Evolutionary conservation across 2,329 filamentous ascomycete genomes (phyloP).

Genomic region (Fonsecaea multimorphosa): DNA sequence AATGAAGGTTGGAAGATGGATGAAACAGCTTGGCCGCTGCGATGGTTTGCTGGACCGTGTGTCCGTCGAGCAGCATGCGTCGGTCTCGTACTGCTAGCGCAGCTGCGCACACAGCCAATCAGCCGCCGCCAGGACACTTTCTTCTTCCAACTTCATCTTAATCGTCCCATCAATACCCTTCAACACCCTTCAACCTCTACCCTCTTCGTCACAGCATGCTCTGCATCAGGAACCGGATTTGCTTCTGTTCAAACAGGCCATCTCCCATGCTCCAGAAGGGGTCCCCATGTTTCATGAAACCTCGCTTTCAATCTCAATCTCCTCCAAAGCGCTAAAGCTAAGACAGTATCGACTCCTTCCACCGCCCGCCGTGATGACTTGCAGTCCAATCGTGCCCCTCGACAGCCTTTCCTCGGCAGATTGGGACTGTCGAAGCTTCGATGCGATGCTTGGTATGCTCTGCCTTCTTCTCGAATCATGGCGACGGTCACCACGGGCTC

Average conservation of each 20-base stretch:
- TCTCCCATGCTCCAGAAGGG: background rate
- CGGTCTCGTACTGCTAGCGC: conserved; percentile 25
- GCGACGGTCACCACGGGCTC: conserved; percentile 2
- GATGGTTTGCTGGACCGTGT: conserved; percentile 18
- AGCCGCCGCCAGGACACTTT: conserved; percentile 10
- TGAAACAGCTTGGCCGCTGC: conserved; percentile 6
- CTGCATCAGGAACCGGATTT: background rate
- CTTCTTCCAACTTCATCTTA: conserved; percentile 35
- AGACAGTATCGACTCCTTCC: conserved; percentile 17
- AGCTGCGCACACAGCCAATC: conserved; percentile 21
- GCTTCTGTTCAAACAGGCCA: conserved; percentile 7
- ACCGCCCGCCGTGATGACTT: conserved; percentile 10
- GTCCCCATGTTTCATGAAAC: conserved; percentile 15
- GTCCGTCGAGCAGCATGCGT: conserved; percentile 8
- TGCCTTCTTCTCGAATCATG: conserved; percentile 30
- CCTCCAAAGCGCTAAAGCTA: conserved; percentile 18
- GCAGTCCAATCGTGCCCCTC: conserved; percentile 23
- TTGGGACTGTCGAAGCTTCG: conserved; percentile 21
- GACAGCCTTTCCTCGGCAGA: conserved; percentile 18
- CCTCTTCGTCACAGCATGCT: background rate
- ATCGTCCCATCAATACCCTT: background rate
- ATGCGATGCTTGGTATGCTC: conserved; percentile 19
- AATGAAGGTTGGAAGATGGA: background rate
- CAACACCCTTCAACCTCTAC: background rate
- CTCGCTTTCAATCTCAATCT: conserved; percentile 17